Percentiles rank a stretch among this genome's conserved stretches.
Evolutionary conservation across 257 asterid genomes (phyloP).

Genomic region (Avicennia marina): DNA sequence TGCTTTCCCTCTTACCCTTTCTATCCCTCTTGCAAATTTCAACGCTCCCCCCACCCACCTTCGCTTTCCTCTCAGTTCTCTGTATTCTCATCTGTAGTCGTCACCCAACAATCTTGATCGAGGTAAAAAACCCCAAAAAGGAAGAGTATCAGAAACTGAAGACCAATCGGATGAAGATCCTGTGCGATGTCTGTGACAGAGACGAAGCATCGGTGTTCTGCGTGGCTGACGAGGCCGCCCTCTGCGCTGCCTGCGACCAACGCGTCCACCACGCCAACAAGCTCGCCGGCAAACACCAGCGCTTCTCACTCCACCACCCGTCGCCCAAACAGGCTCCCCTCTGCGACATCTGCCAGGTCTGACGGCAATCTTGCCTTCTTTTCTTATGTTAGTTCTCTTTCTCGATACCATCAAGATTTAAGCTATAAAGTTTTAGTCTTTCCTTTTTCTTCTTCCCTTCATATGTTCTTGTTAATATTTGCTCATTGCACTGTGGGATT

Average conservation of each 20-base stretch:
- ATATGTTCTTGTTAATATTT: too few relatives aligned
- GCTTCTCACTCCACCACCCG: constrained; percentile 67
- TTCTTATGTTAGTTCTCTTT: too few relatives aligned
- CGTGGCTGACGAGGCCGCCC: constrained; percentile 84
- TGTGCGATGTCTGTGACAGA: constrained; percentile 79
- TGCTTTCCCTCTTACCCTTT: too few relatives aligned
- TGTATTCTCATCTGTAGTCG: too few relatives aligned
- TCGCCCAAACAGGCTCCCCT: constrained; percentile 52
- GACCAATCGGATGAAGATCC: constrained; percentile 61
- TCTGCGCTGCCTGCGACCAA: constrained; percentile 88
- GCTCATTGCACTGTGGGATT: not conserved
- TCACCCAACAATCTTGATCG: too few relatives aligned
- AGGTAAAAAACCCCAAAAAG: too few relatives aligned
- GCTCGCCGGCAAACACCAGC: constrained; percentile 82
- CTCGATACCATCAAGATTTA: too few relatives aligned
- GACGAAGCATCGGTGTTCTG: constrained; percentile 68
- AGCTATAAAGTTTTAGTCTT: not conserved
- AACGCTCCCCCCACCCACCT: too few relatives aligned
- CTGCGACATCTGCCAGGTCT: constrained; percentile 89
- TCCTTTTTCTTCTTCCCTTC: not conserved
- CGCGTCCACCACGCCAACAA: constrained; percentile 96
- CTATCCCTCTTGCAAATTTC: too few relatives aligned
- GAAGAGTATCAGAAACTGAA: too few relatives aligned
- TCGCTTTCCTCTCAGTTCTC: too few relatives aligned
- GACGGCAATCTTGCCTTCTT: not conserved